These are phyloP conservation scores for Astragalus membranaceus DNA, from an alignment of 306 rosid genomes.

Conservation along the genomic window DNA sequence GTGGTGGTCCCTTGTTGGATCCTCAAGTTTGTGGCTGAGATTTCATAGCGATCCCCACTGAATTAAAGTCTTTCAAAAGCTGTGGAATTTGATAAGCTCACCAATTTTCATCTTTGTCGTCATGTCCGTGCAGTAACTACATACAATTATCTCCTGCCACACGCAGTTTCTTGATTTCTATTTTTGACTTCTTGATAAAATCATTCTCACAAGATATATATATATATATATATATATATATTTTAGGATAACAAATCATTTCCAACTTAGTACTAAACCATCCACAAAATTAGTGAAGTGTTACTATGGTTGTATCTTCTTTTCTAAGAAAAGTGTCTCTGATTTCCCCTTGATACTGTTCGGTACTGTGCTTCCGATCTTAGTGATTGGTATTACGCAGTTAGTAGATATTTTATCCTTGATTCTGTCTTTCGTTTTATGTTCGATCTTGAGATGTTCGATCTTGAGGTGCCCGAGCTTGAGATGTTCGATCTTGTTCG, in stretches of 20 bases:
- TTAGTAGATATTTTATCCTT: too few species aligned
- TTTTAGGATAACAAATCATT: too few species aligned
- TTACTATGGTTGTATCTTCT: neutral
- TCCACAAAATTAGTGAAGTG: neutral
- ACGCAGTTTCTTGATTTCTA: neutral
- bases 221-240: too few species aligned
- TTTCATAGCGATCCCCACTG: neutral
- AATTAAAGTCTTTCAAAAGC: constrained; percentile 12
- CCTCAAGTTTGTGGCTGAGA: constrained; percentile 36
- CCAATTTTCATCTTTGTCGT: constrained; percentile 8
- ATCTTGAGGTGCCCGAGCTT: too few species aligned
- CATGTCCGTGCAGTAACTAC: constrained; percentile 5
- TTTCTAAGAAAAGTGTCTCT: too few species aligned
- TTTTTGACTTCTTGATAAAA: neutral
- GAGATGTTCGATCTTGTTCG: too few species aligned
- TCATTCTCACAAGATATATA: neutral
- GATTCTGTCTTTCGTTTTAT: too few species aligned
- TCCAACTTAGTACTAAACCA: too few species aligned
- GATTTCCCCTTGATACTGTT: too few species aligned
- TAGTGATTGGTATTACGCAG: too few species aligned
- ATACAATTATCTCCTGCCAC: neutral
- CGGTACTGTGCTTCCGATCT: too few species aligned
- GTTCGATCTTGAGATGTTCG: too few species aligned
- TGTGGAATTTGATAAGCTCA: neutral
- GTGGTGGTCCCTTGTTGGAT: constrained; percentile 27